Percentiles rank a stretch among this genome's conserved stretches.
Conservation (phyloP, 164 flowering plant genomes). For the Vitis cinerea region DNA sequence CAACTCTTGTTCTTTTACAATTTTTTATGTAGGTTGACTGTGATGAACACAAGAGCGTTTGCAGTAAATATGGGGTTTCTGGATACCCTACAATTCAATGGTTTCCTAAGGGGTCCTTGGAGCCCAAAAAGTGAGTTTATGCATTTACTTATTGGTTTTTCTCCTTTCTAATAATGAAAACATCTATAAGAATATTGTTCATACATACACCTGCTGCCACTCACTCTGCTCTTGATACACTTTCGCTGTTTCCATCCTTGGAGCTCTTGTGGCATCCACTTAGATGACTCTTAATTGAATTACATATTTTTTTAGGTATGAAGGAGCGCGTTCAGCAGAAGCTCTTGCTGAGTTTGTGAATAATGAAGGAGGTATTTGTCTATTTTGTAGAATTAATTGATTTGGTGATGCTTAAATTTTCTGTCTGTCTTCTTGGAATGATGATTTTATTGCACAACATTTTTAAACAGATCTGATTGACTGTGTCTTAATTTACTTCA, state of each 20-base stretch:
- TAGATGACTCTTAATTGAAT: not conserved
- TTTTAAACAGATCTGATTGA: too few species aligned
- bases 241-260: too few species aligned
- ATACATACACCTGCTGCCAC: too few species aligned
- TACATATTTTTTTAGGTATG: slow-evolving; percentile 54
- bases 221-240: too few species aligned
- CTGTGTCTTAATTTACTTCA: too few species aligned
- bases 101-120: slow-evolving; percentile 95
- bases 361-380: slow-evolving; percentile 70
- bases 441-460: too few species aligned
- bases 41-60: slow-evolving; percentile 85
- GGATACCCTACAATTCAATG: slow-evolving; percentile 96
- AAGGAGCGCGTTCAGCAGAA: slow-evolving; percentile 88
- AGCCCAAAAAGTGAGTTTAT: slow-evolving; percentile 77
- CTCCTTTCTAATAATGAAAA: too few species aligned
- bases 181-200: too few species aligned
- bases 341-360: slow-evolving; percentile 85
- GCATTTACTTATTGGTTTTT: not conserved
- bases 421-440: not conserved
- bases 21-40: slow-evolving; percentile 72
- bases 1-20: not conserved
- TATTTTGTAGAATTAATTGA: not conserved
- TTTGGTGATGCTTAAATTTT: not conserved
- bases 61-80: slow-evolving; percentile 76
- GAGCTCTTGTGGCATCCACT: not conserved